These are phyloP conservation scores for Debaryomyces psychrophilus DNA, from an alignment of 1,139 yeast genomes.

Conservation along the genomic window DNA sequence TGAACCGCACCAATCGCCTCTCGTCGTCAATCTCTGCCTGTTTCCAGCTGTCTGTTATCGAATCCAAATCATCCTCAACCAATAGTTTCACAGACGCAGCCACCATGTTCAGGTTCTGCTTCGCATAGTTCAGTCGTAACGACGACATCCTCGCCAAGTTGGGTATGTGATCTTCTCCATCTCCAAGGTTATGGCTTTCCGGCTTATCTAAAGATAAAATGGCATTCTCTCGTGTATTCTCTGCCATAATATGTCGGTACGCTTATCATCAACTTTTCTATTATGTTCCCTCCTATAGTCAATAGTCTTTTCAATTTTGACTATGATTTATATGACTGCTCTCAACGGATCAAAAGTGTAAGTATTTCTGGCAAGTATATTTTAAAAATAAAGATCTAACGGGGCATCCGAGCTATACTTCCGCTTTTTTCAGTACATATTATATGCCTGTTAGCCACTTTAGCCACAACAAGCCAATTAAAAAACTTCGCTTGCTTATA, in stretches of 20 bases:
- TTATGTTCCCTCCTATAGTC: too few species aligned
- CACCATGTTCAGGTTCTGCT: constrained; percentile 19
- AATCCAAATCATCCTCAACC: constrained; percentile 20
- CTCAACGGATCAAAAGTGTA: constrained; percentile 1
- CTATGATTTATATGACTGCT: not conserved
- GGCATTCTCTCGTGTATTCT: constrained; percentile 1
- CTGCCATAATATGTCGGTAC: not conserved
- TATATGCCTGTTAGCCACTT: not conserved
- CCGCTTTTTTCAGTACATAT: not conserved
- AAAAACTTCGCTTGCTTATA: constrained; percentile 5
- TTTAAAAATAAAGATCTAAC: not conserved
- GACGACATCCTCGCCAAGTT: constrained; percentile 25
- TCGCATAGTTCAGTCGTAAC: constrained; percentile 22
- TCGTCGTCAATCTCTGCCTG: constrained; percentile 29
- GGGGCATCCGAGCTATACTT: not conserved
- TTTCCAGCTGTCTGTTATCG: constrained; percentile 41
- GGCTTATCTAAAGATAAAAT: not conserved
- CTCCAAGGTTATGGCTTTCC: not conserved
- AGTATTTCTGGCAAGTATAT: constrained; percentile 1
- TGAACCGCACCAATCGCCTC: constrained; percentile 43
- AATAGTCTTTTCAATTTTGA: not conserved
- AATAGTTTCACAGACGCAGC: constrained; percentile 24
- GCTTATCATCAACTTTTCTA: too few species aligned
- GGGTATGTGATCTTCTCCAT: constrained; percentile 12
- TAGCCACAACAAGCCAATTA: constrained; percentile 5